Conservation (phyloP, 73 alveolate genomes). For the Paramecium caudatum region DNA sequence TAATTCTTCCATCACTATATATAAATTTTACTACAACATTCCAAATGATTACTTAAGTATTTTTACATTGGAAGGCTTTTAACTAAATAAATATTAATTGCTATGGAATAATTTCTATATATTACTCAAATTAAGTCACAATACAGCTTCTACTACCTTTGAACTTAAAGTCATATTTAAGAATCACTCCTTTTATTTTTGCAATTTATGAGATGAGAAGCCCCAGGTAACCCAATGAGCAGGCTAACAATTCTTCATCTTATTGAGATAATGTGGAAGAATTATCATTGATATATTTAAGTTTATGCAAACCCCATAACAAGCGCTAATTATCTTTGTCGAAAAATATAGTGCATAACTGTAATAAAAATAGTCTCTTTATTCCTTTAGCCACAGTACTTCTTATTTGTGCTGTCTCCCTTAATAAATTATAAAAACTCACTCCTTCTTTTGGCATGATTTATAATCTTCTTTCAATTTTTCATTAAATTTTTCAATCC, state of each 20-base stretch:
- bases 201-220: neutral
- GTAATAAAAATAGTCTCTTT: constrained; percentile 20
- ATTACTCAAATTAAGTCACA: neutral
- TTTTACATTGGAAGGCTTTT: neutral
- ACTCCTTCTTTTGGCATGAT: constrained; percentile 47
- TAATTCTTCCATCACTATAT: constrained; percentile 50
- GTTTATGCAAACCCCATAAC: constrained; percentile 46
- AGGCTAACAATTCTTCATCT: constrained; percentile 30
- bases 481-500: constrained; percentile 25
- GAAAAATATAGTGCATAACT: constrained; percentile 19
- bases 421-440: neutral
- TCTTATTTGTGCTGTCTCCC: constrained; percentile 34
- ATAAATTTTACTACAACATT: constrained; percentile 14
- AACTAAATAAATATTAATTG: neutral
- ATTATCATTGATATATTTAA: neutral
- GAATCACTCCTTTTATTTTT: constrained; percentile 4
- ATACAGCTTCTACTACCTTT: constrained; percentile 3
- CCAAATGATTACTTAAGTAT: neutral
- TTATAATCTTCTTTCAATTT: constrained; percentile 25
- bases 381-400: constrained; percentile 32
- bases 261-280: neutral
- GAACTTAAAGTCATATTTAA: constrained; percentile 28
- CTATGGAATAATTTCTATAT: neutral
- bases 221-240: constrained; percentile 38
- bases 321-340: constrained; percentile 43